These are phyloP conservation scores for Saccharomyces hybrid DNA, from an alignment of 1,139 yeast genomes.

Conservation along the genomic window DNA sequence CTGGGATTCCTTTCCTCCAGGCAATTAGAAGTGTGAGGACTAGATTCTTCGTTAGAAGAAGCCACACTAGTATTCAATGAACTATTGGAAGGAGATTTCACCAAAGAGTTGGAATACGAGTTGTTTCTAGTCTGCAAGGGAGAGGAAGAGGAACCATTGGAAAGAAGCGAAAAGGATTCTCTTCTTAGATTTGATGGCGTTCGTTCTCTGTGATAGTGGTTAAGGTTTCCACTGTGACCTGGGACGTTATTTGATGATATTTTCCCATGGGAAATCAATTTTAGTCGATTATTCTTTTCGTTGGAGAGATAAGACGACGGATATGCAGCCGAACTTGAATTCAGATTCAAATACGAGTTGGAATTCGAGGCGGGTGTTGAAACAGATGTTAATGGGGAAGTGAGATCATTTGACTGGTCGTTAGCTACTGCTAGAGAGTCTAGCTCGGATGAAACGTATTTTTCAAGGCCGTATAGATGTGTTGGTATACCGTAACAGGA, in stretches of 20 bases:
- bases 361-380: not conserved
- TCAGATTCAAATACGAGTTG: not conserved
- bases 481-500: conserved; percentile 27
- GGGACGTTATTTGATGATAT: not conserved
- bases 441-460: conserved; percentile 24
- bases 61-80: not conserved
- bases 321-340: not conserved
- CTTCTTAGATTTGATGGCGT: not conserved
- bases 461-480: conserved; percentile 27
- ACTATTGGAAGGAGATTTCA: not conserved
- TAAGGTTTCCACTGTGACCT: not conserved
- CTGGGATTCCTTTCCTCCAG: conserved; percentile 3
- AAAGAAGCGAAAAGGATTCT: not conserved
- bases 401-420: not conserved
- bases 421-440: conserved; percentile 19
- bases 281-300: not conserved
- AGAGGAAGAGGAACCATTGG: not conserved
- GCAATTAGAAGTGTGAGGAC: not conserved
- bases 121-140: not conserved
- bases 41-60: not conserved
- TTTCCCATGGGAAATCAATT: not conserved
- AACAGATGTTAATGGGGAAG: conserved; percentile 1
- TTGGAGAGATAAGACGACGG: not conserved
- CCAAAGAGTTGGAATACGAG: conserved; percentile 3
- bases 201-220: not conserved